Evolutionary conservation across 768 basidiomycete species (phyloP), one percentile per base, ranked within the genome.

Genomic region (Pilatotrama ljubarskyi): DNA sequence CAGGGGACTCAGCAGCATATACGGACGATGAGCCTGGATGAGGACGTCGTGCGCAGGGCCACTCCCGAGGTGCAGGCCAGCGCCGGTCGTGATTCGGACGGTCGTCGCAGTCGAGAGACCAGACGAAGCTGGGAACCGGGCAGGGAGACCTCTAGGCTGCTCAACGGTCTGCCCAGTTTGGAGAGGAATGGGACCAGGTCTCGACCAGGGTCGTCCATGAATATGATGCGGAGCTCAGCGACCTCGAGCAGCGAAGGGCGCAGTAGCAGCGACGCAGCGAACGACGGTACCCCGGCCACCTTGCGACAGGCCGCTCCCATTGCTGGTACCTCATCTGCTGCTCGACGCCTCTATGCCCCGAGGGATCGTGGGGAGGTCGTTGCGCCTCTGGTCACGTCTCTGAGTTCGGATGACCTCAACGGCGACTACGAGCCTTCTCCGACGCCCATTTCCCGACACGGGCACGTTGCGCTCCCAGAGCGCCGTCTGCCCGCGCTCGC

Each of bases 261-360:
- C 29, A 64, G 61, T 43, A 54, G 52, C 10, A 61, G 53, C 32
- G 68, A 65, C 17, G 64, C 51, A 13, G 58, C 62, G 5, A 53
- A 56, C 15, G 65, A 67, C 46, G 64, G 64, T 41, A 70, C 69
- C 3, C 66, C 67, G 11, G 67, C 62, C 15, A 62, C 63, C 5
- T 18, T 64, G 17, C 65, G 67, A 26, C 58, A 64, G 24, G 26
- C 58, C 24, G 62, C 42, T 25, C 68, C 38, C 37, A 41, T 66
- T 13, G 32, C 43, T 10, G 65, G 64, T 10, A 63, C 66, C 18
- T 70, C 74, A n/a, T 66, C 75, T 35, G 72, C 79, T 0, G 77
- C 77, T 9, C 80, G 87, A 42, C 78, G 85, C 41, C 68, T 87
- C 41, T 82, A 85, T 62, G 76, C 82, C 0, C 83, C 85, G 2